Conservation (phyloP, 352 stramenopile genomes). For the Pythium sp. region DNA sequence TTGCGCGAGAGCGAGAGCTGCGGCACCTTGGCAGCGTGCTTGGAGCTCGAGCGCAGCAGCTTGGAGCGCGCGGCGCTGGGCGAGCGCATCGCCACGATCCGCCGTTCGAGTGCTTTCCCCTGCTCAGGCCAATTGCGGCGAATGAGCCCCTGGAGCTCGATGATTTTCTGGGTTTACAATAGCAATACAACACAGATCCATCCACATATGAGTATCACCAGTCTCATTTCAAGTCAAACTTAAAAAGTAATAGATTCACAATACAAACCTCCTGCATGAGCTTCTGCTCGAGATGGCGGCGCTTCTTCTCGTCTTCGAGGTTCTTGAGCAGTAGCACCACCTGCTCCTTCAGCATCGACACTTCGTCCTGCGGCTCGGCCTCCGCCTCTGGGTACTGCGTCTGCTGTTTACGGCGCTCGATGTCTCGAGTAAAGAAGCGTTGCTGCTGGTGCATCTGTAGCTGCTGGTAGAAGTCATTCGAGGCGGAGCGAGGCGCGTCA, state of each 20-base stretch:
- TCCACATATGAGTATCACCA: not conserved
- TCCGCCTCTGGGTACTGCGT: not conserved
- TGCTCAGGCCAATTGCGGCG: conserved; percentile 46
- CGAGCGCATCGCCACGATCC: conserved; percentile 24
- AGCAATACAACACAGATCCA: not conserved
- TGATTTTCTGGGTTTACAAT: conserved; percentile 48
- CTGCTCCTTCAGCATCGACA: conserved; percentile 48
- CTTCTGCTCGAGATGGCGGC: conserved; percentile 54
- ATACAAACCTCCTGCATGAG: conserved; percentile 56
- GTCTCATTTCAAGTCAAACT: no score
- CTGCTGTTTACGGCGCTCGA: not conserved
- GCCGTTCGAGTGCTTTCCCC: conserved; percentile 31
- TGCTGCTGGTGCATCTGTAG: conserved; percentile 2
- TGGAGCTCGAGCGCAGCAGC: conserved; percentile 6
- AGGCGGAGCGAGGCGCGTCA: not conserved
- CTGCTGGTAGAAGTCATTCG: conserved; percentile 6
- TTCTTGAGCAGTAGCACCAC: conserved; percentile 52
- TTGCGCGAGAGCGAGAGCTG: conserved; percentile 9
- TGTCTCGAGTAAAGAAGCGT: conserved; percentile 11
- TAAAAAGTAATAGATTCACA: not conserved
- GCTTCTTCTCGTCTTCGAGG: conserved; percentile 70
- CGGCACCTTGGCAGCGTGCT: conserved; percentile 9
- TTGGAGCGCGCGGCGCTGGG: conserved; percentile 12
- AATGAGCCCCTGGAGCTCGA: conserved; percentile 67
- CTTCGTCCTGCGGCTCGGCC: conserved; percentile 27